Evolutionary conservation across 352 stramenopile genomes (phyloP).

Genomic region (Globisporangium echinulatum): DNA sequence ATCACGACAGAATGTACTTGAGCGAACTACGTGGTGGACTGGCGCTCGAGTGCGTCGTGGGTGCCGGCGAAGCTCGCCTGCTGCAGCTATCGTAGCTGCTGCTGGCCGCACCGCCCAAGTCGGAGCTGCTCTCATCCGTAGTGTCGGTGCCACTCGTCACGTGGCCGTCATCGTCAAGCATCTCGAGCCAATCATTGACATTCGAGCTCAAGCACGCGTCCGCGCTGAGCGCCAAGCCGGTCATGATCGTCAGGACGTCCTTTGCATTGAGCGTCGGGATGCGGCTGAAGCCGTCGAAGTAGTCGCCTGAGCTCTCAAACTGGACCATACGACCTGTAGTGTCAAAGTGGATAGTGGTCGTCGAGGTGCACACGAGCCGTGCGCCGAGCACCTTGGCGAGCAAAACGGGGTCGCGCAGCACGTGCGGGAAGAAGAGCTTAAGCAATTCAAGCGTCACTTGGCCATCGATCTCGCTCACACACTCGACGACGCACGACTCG

Average conservation of each 20-base stretch:
- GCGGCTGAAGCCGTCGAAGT: conserved; percentile 4
- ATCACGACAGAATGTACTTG: conserved; percentile 1
- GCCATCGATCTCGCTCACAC: conserved; percentile 3
- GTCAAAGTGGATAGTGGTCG: conserved; percentile 8
- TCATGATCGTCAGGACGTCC: conserved; percentile 8
- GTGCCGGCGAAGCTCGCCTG: neutral
- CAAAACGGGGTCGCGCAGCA: neutral
- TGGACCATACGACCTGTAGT: neutral
- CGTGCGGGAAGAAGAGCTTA: conserved; percentile 7
- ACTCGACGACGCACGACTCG: neutral
- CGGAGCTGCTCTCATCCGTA: neutral
- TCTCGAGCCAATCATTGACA: neutral
- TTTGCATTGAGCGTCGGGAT: neutral
- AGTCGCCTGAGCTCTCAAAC: conserved; percentile 6
- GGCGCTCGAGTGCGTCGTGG: too few relatives aligned
- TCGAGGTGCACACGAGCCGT: conserved; percentile 2
- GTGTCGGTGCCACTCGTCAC: neutral
- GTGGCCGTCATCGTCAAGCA: neutral
- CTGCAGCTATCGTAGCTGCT: neutral
- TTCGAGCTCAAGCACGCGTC: conserved; percentile 1
- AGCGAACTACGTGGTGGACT: neutral
- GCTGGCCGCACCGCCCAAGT: neutral
- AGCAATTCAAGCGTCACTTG: neutral
- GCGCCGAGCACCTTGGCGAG: neutral
- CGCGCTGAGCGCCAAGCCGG: neutral